A percentile compares a stretch with the other conserved stretches of the same genome.
phyloP scores from a whole-genome alignment of 495 filamentous ascomycete genomes.

The Podospora anserina region DNA sequence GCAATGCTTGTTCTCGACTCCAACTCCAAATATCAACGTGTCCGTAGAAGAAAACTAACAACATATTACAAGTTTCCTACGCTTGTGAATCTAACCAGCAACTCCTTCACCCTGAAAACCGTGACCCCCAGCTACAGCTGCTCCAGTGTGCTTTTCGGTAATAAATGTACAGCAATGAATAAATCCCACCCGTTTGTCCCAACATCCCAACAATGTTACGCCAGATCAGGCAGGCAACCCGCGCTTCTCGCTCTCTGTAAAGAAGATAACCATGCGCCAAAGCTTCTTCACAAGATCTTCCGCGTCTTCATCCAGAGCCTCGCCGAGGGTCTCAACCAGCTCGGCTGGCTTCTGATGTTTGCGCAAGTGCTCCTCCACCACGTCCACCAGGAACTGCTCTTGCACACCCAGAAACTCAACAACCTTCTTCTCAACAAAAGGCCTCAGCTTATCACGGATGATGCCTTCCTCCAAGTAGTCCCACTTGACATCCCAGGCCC shows the following conservation, averaged over 20 bases:
- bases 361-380: conserved; percentile 82
- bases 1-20: not conserved
- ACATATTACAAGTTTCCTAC: not conserved
- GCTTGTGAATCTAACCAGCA: not conserved
- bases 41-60: not conserved
- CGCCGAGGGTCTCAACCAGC: conserved; percentile 77
- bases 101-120: not conserved
- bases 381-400: conserved; percentile 91
- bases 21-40: not conserved
- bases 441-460: conserved; percentile 81
- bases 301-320: conserved; percentile 92
- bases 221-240: conserved; percentile 63
- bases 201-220: not conserved
- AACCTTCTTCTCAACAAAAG: conserved; percentile 97
- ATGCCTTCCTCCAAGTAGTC: conserved; percentile 84
- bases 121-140: not conserved
- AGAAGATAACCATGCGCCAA: conserved; percentile 99
- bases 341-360: conserved; percentile 73
- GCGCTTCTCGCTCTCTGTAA: conserved; percentile 89
- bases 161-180: not conserved
- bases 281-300: conserved; percentile 93
- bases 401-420: conserved; percentile 94
- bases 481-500: conserved; percentile 91
- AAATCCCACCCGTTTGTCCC: not conserved
- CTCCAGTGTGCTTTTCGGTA: not conserved